Conservation (phyloP, 225 moss, liverwort and hornwort species). For the Antitrichia curtipendula region DNA sequence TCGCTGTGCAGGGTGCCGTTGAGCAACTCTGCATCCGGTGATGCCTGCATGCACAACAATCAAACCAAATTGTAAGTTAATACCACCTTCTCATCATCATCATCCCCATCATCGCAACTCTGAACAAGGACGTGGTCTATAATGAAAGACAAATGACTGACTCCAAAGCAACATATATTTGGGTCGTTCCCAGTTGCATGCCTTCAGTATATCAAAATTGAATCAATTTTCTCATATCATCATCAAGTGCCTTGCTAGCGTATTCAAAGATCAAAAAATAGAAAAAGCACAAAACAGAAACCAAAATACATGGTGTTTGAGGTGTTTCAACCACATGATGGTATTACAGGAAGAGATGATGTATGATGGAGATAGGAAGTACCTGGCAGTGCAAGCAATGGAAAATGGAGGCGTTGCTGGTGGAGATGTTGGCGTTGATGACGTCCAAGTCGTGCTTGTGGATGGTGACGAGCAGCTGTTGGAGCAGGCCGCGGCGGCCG, state of each 20-base stretch:
- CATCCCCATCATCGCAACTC: neutral
- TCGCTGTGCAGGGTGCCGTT: constrained; percentile 70
- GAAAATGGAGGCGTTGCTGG: constrained; percentile 75
- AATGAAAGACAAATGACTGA: neutral
- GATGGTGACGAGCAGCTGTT: constrained; percentile 60
- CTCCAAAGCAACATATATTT: neutral
- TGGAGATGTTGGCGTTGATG: constrained; percentile 88
- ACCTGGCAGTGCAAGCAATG: constrained; percentile 91
- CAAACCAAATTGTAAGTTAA: neutral
- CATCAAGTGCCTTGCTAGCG: neutral
- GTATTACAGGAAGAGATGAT: neutral
- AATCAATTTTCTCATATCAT: neutral
- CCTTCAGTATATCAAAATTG: neutral
- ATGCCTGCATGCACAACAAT: constrained; percentile 59
- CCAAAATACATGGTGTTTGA: neutral
- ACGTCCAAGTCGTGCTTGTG: constrained; percentile 74
- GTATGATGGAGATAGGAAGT: neutral
- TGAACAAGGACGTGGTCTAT: neutral
- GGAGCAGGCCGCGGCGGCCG: constrained; percentile 59
- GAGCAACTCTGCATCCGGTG: constrained; percentile 60
- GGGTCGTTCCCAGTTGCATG: neutral
- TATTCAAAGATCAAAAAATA: neutral
- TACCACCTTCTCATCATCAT: neutral
- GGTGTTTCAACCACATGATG: neutral
- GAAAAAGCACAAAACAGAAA: neutral